Evolutionary conservation across 306 rosid species (phyloP), one percentile per base, ranked within the genome.

Genomic region (Calophaca sinica): DNA sequence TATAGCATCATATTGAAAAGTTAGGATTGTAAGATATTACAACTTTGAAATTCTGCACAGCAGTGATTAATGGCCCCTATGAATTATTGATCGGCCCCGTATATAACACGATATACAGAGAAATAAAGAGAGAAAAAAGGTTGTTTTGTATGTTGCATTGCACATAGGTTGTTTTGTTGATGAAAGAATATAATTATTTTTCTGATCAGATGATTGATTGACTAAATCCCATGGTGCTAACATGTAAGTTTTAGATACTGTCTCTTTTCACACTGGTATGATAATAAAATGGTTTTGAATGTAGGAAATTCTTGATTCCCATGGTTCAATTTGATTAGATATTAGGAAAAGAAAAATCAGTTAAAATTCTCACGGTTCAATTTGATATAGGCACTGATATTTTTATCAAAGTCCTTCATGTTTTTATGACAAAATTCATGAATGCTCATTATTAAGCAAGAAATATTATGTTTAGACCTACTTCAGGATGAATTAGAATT

Each of bases 11-110:
- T 59, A 62, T 58, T 73, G 38, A 65, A 45, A 48, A 48, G 72
- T 55, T 58, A 67, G 57, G 60, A 63, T 54, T 61, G 49, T 29
- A 54, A 72, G 70, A 63, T 58, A 68, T 76, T 36, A 60, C 57
- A 62, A 44, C 48, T 74, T 77, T 35, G 6, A 65, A 59, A 39
- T 59, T 31, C 52, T 77, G 51, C 44, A 44, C 42, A 44, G 15
- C 14, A 68, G 53, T 45, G 55, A 68, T 75, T 69, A 59, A 58
- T 33, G 55, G 44, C 59, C 61, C 61, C 26, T 20, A 20, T 20
- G 26, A 20, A 20, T 14, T 59, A 29, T 11, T 57, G 50, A 68
- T 45, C 50, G 75, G 73, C 62, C 58, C 64, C 58, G n/a, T 55
- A 32, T 46, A 74, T 57, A 65, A 12, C 54, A 57, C 8, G 20